Evolutionary conservation across 2,329 filamentous ascomycete species (phyloP).

Genomic region (Xylariaceae sp.): DNA sequence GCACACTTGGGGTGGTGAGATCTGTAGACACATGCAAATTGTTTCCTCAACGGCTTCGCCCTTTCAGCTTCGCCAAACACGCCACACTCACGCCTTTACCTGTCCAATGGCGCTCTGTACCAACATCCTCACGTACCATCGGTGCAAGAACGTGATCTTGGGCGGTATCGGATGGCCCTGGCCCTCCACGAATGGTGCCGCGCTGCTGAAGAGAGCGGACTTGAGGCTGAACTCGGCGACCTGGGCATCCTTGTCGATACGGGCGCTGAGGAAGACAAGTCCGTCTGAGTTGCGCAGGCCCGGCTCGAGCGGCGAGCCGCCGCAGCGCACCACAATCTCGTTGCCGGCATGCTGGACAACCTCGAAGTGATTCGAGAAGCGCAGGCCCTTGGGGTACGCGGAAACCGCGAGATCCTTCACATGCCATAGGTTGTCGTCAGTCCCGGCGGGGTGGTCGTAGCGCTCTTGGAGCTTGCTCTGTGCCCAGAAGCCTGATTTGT

Average conservation of each 20-base stretch:
- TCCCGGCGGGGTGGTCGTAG: conserved; percentile 26
- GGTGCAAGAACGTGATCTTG: conserved; percentile 23
- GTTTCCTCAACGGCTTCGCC: too few species aligned
- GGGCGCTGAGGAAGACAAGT: conserved; percentile 25
- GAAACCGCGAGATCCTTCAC: conserved; percentile 24
- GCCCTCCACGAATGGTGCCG: conserved; percentile 14
- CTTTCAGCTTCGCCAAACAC: too few species aligned
- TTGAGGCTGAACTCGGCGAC: conserved; percentile 27
- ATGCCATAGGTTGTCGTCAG: conserved; percentile 26
- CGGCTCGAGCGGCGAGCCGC: conserved; percentile 23
- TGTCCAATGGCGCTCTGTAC: conserved; percentile 20
- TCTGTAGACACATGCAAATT: too few species aligned
- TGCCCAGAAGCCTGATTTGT: conserved; percentile 47
- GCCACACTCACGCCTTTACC: conserved; percentile 18
- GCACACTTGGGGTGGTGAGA: too few species aligned
- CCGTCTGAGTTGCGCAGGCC: conserved; percentile 27
- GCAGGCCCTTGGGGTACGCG: conserved; percentile 22
- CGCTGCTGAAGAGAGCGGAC: conserved; percentile 26
- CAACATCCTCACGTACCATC: conserved; percentile 27
- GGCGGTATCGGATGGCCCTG: conserved; percentile 19
- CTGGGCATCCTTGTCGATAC: conserved; percentile 24
- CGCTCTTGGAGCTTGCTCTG: conserved; percentile 28
- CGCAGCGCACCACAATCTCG: conserved; percentile 27
- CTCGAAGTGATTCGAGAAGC: conserved; percentile 31
- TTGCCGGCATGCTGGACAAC: conserved; percentile 25